Percentiles rank a stretch among this genome's conserved stretches.
Evolutionary conservation across 192 early-diverging fungal species (phyloP).

Genomic region (Podila clonocystis): DNA sequence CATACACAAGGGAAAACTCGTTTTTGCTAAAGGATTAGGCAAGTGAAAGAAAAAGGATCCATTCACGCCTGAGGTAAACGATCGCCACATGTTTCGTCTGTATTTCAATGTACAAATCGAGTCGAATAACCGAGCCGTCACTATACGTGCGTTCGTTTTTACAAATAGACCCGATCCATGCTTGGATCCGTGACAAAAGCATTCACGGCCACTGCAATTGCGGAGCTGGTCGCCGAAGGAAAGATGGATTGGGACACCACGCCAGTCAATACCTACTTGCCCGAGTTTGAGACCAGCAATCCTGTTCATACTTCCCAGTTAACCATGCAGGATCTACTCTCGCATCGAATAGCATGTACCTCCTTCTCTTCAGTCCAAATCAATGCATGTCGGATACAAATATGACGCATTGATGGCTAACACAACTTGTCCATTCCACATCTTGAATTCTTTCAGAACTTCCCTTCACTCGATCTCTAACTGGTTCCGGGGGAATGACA

Average conservation of each 20-base stretch:
- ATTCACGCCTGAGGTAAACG: no score
- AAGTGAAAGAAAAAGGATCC: background rate
- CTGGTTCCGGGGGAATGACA: background rate
- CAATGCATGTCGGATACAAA: no score
- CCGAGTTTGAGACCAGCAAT: constrained; percentile 7
- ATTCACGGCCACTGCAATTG: constrained; percentile 8
- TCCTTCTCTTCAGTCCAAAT: no score
- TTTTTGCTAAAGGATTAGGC: background rate
- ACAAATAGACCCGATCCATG: background rate
- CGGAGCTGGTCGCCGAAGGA: constrained; percentile 8
- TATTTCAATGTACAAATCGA: no score
- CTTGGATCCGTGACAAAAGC: constrained; percentile 17
- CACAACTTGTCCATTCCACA: background rate
- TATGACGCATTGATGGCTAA: background rate
- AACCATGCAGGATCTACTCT: background rate
- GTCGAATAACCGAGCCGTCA: no score
- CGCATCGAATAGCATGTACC: no score
- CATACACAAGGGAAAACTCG: background rate
- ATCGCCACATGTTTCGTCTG: no score
- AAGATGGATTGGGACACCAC: constrained; percentile 17
- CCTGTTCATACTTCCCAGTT: constrained; percentile 6
- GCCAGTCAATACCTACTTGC: background rate
- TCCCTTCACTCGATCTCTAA: background rate
- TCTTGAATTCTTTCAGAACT: background rate
- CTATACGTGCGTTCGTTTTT: no score